Evolutionary conservation across 805 yeast genomes (phyloP).

Genomic region (Blastobotrys terrestris): DNA sequence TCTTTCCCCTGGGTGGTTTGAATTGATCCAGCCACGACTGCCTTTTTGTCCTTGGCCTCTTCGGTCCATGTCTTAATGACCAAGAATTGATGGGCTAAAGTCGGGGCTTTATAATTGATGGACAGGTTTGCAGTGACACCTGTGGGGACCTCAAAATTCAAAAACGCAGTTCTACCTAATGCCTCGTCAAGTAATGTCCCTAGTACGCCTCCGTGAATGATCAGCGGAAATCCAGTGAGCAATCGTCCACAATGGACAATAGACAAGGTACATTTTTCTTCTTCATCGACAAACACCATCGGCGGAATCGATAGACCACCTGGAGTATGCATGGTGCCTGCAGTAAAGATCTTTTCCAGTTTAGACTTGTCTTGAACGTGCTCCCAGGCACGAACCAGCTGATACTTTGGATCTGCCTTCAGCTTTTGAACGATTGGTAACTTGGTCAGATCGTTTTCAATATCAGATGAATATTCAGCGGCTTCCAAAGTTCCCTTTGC

Average conservation of each 20-base stretch:
- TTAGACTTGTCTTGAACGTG: neutral
- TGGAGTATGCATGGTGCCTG: conserved; percentile 56
- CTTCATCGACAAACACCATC: conserved; percentile 52
- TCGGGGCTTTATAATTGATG: conserved; percentile 57
- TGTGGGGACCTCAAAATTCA: conserved; percentile 8
- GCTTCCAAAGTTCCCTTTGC: conserved; percentile 4
- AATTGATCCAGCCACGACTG: conserved; percentile 37
- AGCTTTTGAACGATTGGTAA: conserved; percentile 50
- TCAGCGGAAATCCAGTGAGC: conserved; percentile 79
- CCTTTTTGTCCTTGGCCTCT: conserved; percentile 13
- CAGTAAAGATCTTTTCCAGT: conserved; percentile 34
- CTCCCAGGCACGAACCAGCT: conserved; percentile 38
- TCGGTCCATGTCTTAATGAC: conserved; percentile 49
- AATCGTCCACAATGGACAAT: conserved; percentile 72
- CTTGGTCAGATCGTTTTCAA: conserved; percentile 44
- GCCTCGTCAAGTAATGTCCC: conserved; percentile 78
- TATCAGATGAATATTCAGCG: conserved; percentile 11
- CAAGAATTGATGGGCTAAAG: conserved; percentile 71
- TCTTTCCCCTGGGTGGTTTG: conserved; percentile 47
- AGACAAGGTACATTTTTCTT: conserved; percentile 53
- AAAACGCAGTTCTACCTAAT: conserved; percentile 29
- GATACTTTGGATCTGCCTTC: conserved; percentile 33
- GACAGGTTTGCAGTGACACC: conserved; percentile 26
- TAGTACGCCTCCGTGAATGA: conserved; percentile 83
- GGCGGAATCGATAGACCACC: conserved; percentile 81